Base-by-base conservation (phyloP, 306 rosid genomes). In the Vigna hirtella region DNA sequence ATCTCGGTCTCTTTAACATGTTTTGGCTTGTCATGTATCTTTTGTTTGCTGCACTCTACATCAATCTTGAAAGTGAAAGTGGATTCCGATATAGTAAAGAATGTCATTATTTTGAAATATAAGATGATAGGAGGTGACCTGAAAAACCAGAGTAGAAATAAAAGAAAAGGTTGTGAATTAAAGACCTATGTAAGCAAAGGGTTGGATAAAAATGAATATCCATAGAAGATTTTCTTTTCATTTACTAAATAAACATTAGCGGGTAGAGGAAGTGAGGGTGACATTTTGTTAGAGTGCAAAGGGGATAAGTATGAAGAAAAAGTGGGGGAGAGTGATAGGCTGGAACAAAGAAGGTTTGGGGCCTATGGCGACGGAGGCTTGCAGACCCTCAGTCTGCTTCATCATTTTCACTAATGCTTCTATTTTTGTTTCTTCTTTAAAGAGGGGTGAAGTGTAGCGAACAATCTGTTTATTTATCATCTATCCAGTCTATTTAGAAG, bases 11-110 rank as follows among this genome's bases (percentile, higher is more conserved):
- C 67, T 69, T 86, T 12, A 28, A 42, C 77, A 58, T 66, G 15
- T 2, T 75, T 76, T 59, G 28, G 18, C 32, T 84, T 17, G 4
- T 53, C 76, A 52, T 71, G 26, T 8, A 9, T 67, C 11, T 81
- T 53, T 26, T 36, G 12, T 45, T 38, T 9, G 72, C 52, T 75
- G 32, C 8, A 13, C 12, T 74, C 53, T 48, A 38, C 52, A 69
- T 59, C 66, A 67, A 76, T 52, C 63, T 51, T 65, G 68, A 26
- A 26, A 42, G 51, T 75, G 38, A 62, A 68, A 71, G 59, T 61
- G 26, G 34, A 48, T 40, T 78, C 17, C 45, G 22, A 61, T 66
- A 26, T 38, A 28, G 40, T 22, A 66, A 43, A 49, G 36, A 55
- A 43, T 40, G 51, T 15, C 48, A 48, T 74, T 36, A 62, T 51